Evolutionary conservation across 164 flowering plant species (phyloP), one percentile per base, ranked within the genome.

Genomic region (Chloranthus sessilifolius): DNA sequence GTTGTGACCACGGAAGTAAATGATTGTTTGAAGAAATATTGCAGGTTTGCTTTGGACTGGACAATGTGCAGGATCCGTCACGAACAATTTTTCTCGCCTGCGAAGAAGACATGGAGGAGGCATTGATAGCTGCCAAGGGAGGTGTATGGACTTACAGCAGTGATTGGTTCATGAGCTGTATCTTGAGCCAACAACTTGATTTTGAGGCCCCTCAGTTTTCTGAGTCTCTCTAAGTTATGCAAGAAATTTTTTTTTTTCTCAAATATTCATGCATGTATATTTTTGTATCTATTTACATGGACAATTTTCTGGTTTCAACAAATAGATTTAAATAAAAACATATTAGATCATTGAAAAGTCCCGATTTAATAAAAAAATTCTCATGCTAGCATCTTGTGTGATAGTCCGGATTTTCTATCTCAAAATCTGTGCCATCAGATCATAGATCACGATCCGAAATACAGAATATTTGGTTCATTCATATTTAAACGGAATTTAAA

Each of bases 131-230:
- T 17, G 77, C 61, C 26, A 80, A 73, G 69, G 71, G 64, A 53
- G 91, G 92, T 43, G 54, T 79, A 53, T 55, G 62, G 73, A 82
- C 84, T 42, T 89, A 75, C 73, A 75, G 78, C 50, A 73, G 79
- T 41, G 97, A 85, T 2, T 89, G 95, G 97, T 65, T 89, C 28
- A 83, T 85, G 79, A 78, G 60, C 54, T 83, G 92, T 62, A 43
- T 89, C 53, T 81, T 89, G 95, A 83, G 61, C 58, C 97, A 85
- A 66, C 82, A 81, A 53, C 84, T 85, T 55, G 95, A 85, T 55
- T 52, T 83, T 52, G 79, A 73, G 20, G 82, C 88, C 40, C 79
- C 85, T 29, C 85, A 78, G 60, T 85, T 83, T 72, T 85, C 85
- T 20, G 97, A 78, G 58, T 82, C 89, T 28, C 78, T 85, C 19